Base-by-base conservation (phyloP, 2,329 filamentous ascomycete species). In the Zopfia rhizophila region DNA sequence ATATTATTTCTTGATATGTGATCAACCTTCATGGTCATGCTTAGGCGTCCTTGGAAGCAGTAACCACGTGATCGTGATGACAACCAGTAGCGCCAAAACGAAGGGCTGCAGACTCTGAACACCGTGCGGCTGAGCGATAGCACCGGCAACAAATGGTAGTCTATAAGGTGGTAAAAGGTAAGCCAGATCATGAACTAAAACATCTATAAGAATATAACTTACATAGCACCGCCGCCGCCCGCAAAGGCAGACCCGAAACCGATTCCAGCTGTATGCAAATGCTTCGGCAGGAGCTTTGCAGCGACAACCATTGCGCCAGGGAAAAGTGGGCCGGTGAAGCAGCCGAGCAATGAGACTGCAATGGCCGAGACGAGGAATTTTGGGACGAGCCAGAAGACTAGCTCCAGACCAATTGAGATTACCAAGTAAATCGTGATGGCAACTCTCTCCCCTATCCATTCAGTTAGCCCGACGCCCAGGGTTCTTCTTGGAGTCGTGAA, bases 141-240 rank as follows among this genome's bases (percentile, higher is more conserved):
- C 70, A 1, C 76, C 76, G n/a, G 78, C 70, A 3, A 60, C 66
- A 42, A 78, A 76, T 0, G 77, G 76, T 1, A 78, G n/a, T n/a
- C n/a, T n/a, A n/a, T n/a, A n/a, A n/a, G n/a, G n/a, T n/a, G n/a
- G n/a, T n/a, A n/a, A n/a, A n/a, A n/a, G n/a, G n/a, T n/a, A n/a
- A n/a, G n/a, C n/a, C n/a, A n/a, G n/a, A n/a, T n/a, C n/a, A n/a
- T n/a, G n/a, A n/a, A n/a, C n/a, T n/a, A n/a, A n/a, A n/a, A n/a
- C n/a, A n/a, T n/a, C n/a, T n/a, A n/a, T n/a, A n/a, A n/a, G n/a
- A n/a, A n/a, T n/a, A n/a, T n/a, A n/a, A n/a, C n/a, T n/a, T n/a
- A 52, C 13, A 75, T 35, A 0, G 74, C 75, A 4, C 70, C 75
- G 2, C 76, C 76, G 7, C 77, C 55, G 49, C 78, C 74, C 1